phyloP scores from a whole-genome alignment of 1,139 yeast genomes.

The Lodderomyces parapsilosis region DNA sequence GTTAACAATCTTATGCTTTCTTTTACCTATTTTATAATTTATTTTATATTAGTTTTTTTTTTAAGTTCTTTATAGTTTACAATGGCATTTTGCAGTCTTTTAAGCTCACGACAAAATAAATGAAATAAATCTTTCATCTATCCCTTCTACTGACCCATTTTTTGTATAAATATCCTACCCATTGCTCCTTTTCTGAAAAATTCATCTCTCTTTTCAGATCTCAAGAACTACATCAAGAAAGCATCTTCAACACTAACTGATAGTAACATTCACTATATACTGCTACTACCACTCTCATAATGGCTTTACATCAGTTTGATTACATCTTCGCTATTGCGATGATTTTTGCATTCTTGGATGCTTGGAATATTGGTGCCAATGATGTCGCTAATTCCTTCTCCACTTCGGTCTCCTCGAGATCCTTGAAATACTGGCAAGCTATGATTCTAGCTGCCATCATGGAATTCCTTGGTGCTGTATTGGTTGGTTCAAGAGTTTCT shows the following conservation, averaged over 20 bases:
- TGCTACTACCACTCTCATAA: constrained; percentile 5
- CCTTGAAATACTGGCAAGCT: constrained; percentile 73
- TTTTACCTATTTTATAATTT: background rate
- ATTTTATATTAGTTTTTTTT: background rate
- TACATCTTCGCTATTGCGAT: constrained; percentile 66
- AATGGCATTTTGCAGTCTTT: background rate
- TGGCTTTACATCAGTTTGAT: constrained; percentile 56
- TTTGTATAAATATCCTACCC: background rate
- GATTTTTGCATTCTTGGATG: constrained; percentile 74
- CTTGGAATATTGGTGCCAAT: constrained; percentile 83
- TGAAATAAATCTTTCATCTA: background rate
- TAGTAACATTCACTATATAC: background rate
- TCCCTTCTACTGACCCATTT: background rate
- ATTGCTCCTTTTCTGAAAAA: background rate
- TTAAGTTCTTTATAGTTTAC: too few species aligned
- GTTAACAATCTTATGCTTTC: background rate
- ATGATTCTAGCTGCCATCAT: constrained; percentile 65
- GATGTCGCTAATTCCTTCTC: constrained; percentile 84
- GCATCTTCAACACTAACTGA: constrained; percentile 2
- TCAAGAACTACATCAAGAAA: background rate
- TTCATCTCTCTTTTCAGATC: background rate
- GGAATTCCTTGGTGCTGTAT: constrained; percentile 74
- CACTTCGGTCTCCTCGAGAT: constrained; percentile 68
- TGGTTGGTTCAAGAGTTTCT: constrained; percentile 68
- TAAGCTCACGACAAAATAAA: background rate